Evolutionary conservation across 2,329 filamentous ascomycete genomes (phyloP).

Genomic region (Endoconidiophora polonica): DNA sequence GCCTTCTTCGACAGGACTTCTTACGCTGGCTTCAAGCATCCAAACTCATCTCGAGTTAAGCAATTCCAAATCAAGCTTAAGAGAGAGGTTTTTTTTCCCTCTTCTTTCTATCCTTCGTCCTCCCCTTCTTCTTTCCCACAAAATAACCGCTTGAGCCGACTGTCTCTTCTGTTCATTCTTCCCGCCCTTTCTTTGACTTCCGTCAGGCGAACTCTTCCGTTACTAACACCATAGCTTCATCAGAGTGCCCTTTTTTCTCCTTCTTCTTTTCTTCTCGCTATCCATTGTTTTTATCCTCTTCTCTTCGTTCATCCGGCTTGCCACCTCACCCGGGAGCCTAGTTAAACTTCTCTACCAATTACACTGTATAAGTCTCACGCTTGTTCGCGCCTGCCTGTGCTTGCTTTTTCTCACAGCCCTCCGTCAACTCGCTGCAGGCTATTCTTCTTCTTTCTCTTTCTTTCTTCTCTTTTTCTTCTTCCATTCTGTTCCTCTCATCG

Average conservation of each 20-base stretch:
- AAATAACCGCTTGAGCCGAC: too few relatives aligned
- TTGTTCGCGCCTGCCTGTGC: too few relatives aligned
- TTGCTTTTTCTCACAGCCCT: not conserved
- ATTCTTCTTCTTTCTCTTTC: not conserved
- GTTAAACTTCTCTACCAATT: not conserved
- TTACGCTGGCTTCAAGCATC: not conserved
- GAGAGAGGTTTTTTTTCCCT: not conserved
- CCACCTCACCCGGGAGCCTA: too few relatives aligned
- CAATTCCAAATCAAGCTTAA: not conserved
- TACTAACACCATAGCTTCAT: slow-evolving; percentile 6
- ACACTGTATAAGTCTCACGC: slow-evolving; percentile 6
- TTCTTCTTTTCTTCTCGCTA: not conserved
- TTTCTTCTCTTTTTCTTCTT: not conserved
- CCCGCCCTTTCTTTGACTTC: slow-evolving; percentile 3
- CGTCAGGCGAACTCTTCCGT: not conserved
- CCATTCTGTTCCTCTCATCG: not conserved
- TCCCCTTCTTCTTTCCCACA: not conserved
- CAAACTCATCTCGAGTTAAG: not conserved
- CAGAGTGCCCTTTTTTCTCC: slow-evolving; percentile 4
- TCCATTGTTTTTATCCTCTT: not conserved
- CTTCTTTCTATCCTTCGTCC: not conserved
- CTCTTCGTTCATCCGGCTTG: not conserved
- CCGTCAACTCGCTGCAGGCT: not conserved
- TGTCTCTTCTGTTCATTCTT: not conserved
- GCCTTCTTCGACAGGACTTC: too few relatives aligned